Evolutionary conservation across 1,139 yeast genomes (phyloP), one percentile per base, ranked within the genome.

Genomic region (Kodamaea plutei): DNA sequence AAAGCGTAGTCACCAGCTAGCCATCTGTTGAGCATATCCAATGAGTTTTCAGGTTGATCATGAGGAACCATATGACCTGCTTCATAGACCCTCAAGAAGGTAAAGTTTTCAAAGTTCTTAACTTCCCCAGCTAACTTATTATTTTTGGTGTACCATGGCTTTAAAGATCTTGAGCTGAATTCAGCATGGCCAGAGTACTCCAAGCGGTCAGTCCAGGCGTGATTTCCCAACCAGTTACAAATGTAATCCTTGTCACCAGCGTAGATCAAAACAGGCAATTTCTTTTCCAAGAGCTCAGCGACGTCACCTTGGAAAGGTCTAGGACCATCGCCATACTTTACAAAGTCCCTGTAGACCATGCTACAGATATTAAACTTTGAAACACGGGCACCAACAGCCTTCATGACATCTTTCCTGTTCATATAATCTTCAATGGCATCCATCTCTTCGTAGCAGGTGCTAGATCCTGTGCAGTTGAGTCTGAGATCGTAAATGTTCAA

Each of bases 11-110:
- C 73, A 12, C 79, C 80, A 29, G 54, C 52, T 34, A 84, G 56
- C 95, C 95, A 87, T 51, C 79, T 66, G 63, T 83, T 82, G 39
- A 87, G 72, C 85, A 87, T 78, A 36, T 76, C 84, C 42, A 82
- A 68, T 5, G 93, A 62, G 44, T 71, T 69, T 54, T 71, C 78
- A 16, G 95, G 94, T 60, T 83, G 91, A 55, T 87, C 85, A 47
- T 62, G 79, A 16, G 95, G 95, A 39, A 78, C 84, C 85, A 79
- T 78, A 55, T 79, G 87, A 13, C 85, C 85, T 35, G 82, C 84
- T 41, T 72, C 79, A 45, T 64, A 78, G 6, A 79, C 66, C 52
- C 84, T 68, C 49, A 78, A 59, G 58, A 75, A 79, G 3, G 84
- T 75, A 41, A 79, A 69, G 31, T 69, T 61, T 18, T 70, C 69